A percentile compares a stretch with the other conserved stretches of the same genome.
Evolutionary conservation across 2,329 filamentous ascomycete genomes (phyloP).

Genomic region (Cordyceps cateniannulata): DNA sequence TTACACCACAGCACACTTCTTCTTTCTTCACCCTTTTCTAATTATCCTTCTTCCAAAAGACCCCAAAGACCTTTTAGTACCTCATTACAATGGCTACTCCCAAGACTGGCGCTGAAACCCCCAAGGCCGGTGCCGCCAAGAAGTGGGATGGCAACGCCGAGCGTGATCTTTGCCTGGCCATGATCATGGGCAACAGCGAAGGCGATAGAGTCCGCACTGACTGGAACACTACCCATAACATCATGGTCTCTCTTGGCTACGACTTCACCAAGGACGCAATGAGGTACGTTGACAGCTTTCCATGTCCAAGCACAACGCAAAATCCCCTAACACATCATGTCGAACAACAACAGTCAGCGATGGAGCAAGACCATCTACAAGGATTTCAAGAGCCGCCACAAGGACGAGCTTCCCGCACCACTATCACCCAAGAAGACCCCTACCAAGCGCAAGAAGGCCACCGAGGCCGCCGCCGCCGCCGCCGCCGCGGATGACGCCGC

Average conservation of each 20-base stretch:
- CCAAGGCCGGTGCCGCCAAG: slow-evolving; percentile 19
- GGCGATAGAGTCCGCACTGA: slow-evolving; percentile 23
- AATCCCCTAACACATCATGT: background rate
- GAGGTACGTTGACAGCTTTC: slow-evolving; percentile 22
- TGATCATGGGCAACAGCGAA: slow-evolving; percentile 23
- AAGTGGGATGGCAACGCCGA: slow-evolving; percentile 32
- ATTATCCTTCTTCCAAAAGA: background rate
- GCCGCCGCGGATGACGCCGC: background rate
- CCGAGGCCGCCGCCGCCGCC: background rate
- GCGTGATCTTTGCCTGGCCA: slow-evolving; percentile 32
- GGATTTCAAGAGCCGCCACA: slow-evolving; percentile 24
- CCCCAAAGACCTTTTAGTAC: background rate
- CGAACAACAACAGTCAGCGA: slow-evolving; percentile 27
- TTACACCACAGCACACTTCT: background rate
- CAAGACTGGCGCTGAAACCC: background rate
- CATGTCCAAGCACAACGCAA: background rate
- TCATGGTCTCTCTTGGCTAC: slow-evolving; percentile 29
- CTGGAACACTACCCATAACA: slow-evolving; percentile 25
- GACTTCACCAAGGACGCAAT: slow-evolving; percentile 33
- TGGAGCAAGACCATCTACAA: slow-evolving; percentile 33
- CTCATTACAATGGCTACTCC: background rate
- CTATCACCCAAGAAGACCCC: slow-evolving; percentile 5
- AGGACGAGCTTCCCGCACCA: slow-evolving; percentile 14
- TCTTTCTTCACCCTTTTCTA: background rate
- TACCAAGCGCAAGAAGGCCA: slow-evolving; percentile 9